Evolutionary conservation across 2,329 filamentous ascomycete species (phyloP), one percentile per base, ranked within the genome.

Genomic region (Diaporthe velutina): DNA sequence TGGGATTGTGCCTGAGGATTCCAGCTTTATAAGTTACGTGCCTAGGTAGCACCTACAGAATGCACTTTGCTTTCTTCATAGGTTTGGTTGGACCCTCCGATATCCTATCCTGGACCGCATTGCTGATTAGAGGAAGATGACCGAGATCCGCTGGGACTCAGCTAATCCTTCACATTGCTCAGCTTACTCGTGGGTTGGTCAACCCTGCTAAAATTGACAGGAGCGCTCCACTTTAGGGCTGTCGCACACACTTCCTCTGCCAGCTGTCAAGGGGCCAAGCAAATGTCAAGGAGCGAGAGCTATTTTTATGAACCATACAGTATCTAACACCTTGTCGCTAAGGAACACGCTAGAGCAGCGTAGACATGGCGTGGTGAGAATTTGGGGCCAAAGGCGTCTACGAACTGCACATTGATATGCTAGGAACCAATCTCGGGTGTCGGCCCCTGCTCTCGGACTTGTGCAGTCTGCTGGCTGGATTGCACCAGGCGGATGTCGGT

Each of bases 101-200:
- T 25, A 38, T 52, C 19, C 38, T 30, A 33, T 19, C 25, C 10
- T 17, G 48, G 28, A 35, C 42, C 12, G 30, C 12, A 71, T 19
- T 48, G 2, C 15, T 10, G 3, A 25, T 42, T 48, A 17, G 40
- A 35, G 52, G 15, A 71, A 58, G 33, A 15, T 48, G 38, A 25
- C 68, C 52, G 68, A 71, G 38, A 71, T 7, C 28, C 25, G 68
- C n/a, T 48, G 28, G 68, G 25, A 4, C 52, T 58, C 38, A 58
- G 50, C 45, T 38, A n/a, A 40, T 70, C 50, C 66, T 70, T 42
- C 25, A 15, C 13, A 9, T 57, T 15, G 68, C 30, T 45, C 50
- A 48, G 25, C 50, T 45, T 30, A 17, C 22, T n/a, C 30, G 13
- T 22, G 15, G 42, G 61, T 67, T 35, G 42, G 61, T 25, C 22